Evolutionary conservation across 2,329 filamentous ascomycete species (phyloP).

Genomic region (Aspergillus arachidicola): DNA sequence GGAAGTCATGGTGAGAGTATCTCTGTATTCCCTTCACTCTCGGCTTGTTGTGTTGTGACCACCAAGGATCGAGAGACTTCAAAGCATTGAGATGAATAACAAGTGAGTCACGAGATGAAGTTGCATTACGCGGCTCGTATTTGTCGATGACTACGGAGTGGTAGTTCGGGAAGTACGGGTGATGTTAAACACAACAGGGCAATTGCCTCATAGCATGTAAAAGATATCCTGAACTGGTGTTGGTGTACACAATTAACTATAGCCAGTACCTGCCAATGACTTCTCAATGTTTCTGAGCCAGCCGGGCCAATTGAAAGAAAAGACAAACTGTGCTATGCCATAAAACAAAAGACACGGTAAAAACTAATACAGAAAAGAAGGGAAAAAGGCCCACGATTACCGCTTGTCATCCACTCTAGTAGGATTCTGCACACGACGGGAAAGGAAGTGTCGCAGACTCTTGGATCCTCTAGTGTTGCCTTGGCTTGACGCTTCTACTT

Average conservation of each 20-base stretch:
- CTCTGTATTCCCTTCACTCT: background rate
- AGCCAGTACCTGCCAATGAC: background rate
- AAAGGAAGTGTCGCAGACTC: slow-evolving; percentile 25
- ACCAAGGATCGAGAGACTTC: background rate
- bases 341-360: background rate
- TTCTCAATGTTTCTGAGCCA: background rate
- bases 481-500: slow-evolving; percentile 10
- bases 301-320: background rate
- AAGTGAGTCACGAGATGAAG: background rate
- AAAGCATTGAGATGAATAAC: background rate
- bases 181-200: background rate
- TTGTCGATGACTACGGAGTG: background rate
- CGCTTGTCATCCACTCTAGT: slow-evolving; percentile 5
- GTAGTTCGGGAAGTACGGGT: background rate
- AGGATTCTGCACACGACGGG: slow-evolving; percentile 16
- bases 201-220: background rate
- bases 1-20: background rate
- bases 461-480: slow-evolving; percentile 27
- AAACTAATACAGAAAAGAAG: background rate
- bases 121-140: background rate
- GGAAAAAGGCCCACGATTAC: background rate
- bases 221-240: background rate
- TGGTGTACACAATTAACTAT: background rate
- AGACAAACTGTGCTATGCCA: background rate
- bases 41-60: background rate